Evolutionary conservation across 2,329 filamentous ascomycete genomes (phyloP), one percentile per base, ranked within the genome.

Genomic region (Aspergillus novofumigatus): DNA sequence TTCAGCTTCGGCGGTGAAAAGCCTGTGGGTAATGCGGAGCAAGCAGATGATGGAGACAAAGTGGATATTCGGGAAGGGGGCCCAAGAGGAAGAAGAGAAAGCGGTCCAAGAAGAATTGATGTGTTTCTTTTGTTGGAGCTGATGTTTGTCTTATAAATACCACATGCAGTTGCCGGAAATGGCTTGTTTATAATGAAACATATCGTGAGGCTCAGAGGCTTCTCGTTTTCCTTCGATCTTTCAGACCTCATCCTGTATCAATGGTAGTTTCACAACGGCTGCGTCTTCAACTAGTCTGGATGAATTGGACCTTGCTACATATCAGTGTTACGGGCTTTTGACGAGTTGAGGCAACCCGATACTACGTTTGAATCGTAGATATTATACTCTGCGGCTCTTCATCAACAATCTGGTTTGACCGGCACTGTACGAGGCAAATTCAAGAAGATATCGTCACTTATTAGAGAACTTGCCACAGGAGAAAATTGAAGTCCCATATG

Each of bases 61-160:
- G 67, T 73, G 45, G 75, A 79, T 67, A 78, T 79, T 42, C 71
- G 74, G 26, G 75, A 77, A 49, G 74, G 74, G 42, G 71, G 54
- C 67, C 68, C 10, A 59, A 62, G 51, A 73, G 69, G 65, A 75
- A 75, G 69, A 78, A 76, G 71, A 75, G 75, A 64, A 78, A 77
- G 69, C 72, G 77, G 57, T 75, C 75, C 9, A 78, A 74, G 68
- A 77, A 76, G 68, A 69, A 77, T 61, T 76, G 65, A 60, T 45
- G 0, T 23, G 11, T 14, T 21, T 10, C 11, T 47, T 45, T 23
- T 26, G 44, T 47, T 23, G 2, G 44, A 14, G 21, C 14, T 47
- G 44, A 47, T 47, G 10, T 25, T 25, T 47, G 44, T 47, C 23
- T 47, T 47, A 4, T 25, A 47, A 45, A 47, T 47, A 47, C 44